Percentiles rank a stretch among this genome's conserved stretches.
Conservation (phyloP, 1,284 basidiomycete species). For the Heimioporus punctisporus region DNA sequence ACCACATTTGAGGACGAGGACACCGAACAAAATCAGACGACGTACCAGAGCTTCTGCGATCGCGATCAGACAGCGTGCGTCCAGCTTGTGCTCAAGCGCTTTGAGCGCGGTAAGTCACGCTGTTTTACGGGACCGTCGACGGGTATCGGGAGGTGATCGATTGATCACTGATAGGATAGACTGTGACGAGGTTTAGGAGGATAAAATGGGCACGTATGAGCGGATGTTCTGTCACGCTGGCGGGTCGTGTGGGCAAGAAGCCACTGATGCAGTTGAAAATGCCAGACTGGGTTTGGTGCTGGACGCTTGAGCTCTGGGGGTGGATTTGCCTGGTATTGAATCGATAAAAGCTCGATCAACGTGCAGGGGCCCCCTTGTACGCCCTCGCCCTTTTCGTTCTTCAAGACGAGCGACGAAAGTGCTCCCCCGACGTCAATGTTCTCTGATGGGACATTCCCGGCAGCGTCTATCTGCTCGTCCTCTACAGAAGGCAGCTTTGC, state of each 20-base stretch:
- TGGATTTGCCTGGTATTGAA: constrained; percentile 75
- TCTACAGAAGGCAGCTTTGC: constrained; percentile 21
- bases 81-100: constrained; percentile 92
- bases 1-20: too few relatives aligned
- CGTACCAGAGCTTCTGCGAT: constrained; percentile 90
- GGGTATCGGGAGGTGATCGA: too few relatives aligned
- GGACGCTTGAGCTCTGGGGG: constrained; percentile 76
- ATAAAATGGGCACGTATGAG: constrained; percentile 88
- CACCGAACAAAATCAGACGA: constrained; percentile 1
- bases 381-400: constrained; percentile 80
- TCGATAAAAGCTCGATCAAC: too few relatives aligned
- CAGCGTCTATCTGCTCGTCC: constrained; percentile 8
- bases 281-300: constrained; percentile 61
- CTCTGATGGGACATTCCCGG: constrained; percentile 24
- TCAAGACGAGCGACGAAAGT: constrained; percentile 77
- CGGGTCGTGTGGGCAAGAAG: constrained; percentile 31
- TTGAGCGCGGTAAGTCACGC: constrained; percentile 93
- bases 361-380: too few relatives aligned
- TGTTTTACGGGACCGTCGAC: constrained; percentile 37
- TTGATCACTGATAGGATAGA: constrained; percentile 95
- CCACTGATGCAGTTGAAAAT: constrained; percentile 72
- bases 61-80: constrained; percentile 76
- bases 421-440: constrained; percentile 72
- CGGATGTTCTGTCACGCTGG: constrained; percentile 38
- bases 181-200: constrained; percentile 77